Evolutionary conservation across 108 stramenopile species (phyloP).

Genomic region (Nitzschia inconspicua): DNA sequence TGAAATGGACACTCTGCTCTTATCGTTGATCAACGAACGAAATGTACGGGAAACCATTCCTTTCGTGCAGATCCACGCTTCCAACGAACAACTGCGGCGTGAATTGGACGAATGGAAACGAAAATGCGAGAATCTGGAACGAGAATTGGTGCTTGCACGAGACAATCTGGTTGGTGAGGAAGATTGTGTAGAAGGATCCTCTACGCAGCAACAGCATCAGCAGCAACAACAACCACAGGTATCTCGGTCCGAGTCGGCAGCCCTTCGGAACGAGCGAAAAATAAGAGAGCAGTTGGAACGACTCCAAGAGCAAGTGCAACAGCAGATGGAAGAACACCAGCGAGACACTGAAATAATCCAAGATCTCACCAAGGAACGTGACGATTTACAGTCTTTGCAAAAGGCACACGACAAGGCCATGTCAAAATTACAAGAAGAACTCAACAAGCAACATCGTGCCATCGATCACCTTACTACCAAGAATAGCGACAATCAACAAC

Average conservation of each 20-base stretch:
- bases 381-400: slow-evolving; percentile 40
- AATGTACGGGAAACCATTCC: slow-evolving; percentile 70
- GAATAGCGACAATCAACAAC: slow-evolving; percentile 56
- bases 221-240: slow-evolving; percentile 3
- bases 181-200: slow-evolving; percentile 22
- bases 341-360: slow-evolving; percentile 35
- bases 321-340: slow-evolving; percentile 44
- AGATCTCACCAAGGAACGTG: slow-evolving; percentile 43
- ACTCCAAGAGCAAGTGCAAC: slow-evolving; percentile 58
- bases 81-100: slow-evolving; percentile 55
- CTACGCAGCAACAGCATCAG: slow-evolving; percentile 8
- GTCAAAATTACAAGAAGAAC: slow-evolving; percentile 42
- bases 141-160: slow-evolving; percentile 43
- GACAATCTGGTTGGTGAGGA: slow-evolving; percentile 23
- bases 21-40: slow-evolving; percentile 53
- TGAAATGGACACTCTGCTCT: too few relatives aligned
- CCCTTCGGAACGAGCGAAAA: slow-evolving; percentile 42
- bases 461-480: slow-evolving; percentile 57
- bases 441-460: slow-evolving; percentile 39
- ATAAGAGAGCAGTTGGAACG: slow-evolving; percentile 70
- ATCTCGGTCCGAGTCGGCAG: slow-evolving; percentile 19
- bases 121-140: slow-evolving; percentile 64
- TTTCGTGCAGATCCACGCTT: slow-evolving; percentile 64
- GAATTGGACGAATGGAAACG: slow-evolving; percentile 61
- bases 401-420: slow-evolving; percentile 50